Base-by-base conservation (phyloP, 805 yeast genomes). In the Scheffersomyces ergatensis region DNA sequence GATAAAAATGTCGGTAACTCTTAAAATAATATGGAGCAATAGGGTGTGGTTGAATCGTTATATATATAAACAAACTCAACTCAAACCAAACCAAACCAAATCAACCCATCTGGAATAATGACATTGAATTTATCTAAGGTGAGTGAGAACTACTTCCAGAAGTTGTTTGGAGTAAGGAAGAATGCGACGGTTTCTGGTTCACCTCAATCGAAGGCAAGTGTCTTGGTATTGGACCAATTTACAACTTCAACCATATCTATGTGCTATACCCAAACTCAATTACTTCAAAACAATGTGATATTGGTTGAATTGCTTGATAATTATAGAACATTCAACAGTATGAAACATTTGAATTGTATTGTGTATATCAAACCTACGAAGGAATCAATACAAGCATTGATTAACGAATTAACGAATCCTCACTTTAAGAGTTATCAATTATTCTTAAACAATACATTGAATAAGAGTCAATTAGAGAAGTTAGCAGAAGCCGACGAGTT, bases 401-500 rank as follows among this genome's bases (percentile, higher is more conserved):
- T 79, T 7, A 72, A 76, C 19, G 99, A 93, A 60, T 65, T 93
- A 39, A 65, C 76, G 27, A 70, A 72, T 42, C 99, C 99, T 0
- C 89, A 82, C 51, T 93, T 89, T 64, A 78, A 82, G 26, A 74
- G 72, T 26, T 93, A 93, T 62, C 83, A 83, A 53, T 59, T 93
- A 15, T 88, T 74, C 53, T 89, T 92, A 70, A 85, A 80, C 57
- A 89, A 89, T 58, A 69, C 80, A 13, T 74, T 90, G 23, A 72
- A 80, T 38, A 93, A 92, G 63, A 70, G 82, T 19, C 85, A 87
- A 47, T 61, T 93, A 50, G 99, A 93, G 58, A 73, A 86, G 37
- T 58, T 93, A 35, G 98, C 99, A 0, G 96, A 89, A 60, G 77
- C 87, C 2, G 99, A 93, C 60, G 93, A 87, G 55, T 72, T 82